Evolutionary conservation across 2,329 filamentous ascomycete genomes (phyloP).

Genomic region (Trichoderma atrobrunneum): DNA sequence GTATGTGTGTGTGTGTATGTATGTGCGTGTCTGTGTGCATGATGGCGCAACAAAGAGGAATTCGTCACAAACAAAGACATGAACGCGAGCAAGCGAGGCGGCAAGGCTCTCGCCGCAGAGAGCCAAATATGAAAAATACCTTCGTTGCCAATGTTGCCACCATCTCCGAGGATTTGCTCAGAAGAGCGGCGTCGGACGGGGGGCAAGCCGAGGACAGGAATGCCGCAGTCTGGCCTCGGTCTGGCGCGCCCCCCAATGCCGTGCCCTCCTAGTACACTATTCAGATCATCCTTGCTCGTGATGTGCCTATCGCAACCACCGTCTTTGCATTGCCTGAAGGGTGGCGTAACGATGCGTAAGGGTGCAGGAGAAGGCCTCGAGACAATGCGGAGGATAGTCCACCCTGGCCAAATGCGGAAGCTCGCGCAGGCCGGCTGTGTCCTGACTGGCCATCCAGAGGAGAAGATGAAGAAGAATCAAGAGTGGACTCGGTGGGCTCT

Average conservation of each 20-base stretch:
- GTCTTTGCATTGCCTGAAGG: not conserved
- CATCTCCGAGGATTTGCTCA: not conserved
- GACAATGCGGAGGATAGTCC: conserved; percentile 21
- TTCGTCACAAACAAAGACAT: not conserved
- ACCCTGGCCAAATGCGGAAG: conserved; percentile 23
- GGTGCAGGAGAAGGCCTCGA: conserved; percentile 20
- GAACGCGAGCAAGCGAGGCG: not conserved
- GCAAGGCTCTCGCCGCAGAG: not conserved
- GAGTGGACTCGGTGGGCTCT: conserved; percentile 14
- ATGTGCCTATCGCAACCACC: conserved; percentile 5
- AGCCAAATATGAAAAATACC: not conserved
- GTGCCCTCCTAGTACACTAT: not conserved
- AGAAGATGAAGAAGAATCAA: not conserved
- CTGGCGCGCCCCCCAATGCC: not conserved
- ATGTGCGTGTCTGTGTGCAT: conserved; percentile 4
- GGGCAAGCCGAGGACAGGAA: not conserved
- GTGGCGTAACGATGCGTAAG: conserved; percentile 19
- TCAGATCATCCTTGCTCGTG: conserved; percentile 4
- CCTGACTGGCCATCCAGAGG: conserved; percentile 1
- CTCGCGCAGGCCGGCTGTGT: conserved; percentile 3
- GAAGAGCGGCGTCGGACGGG: not conserved
- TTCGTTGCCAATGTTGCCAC: conserved; percentile 2
- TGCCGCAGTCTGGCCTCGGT: not conserved
- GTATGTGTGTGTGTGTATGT: not conserved
- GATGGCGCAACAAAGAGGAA: conserved; percentile 25